These are phyloP conservation scores for Apiosordaria backusii DNA, from an alignment of 495 filamentous ascomycete species.

Conservation along the genomic window DNA sequence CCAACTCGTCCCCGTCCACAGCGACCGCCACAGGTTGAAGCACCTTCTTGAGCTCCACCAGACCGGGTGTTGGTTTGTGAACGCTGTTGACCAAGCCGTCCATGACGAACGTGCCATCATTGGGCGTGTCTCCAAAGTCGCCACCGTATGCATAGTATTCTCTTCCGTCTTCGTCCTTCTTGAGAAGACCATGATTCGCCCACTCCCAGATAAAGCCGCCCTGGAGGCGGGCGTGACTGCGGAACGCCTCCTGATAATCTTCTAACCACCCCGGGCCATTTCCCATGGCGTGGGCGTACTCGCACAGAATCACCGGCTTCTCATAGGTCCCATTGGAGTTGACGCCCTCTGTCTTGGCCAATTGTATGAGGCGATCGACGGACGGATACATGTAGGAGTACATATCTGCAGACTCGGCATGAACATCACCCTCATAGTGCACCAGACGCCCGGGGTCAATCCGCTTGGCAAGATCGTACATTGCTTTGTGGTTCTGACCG, in stretches of 20 bases:
- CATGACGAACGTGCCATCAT: slow-evolving; percentile 63
- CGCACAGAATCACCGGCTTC: slow-evolving; percentile 61
- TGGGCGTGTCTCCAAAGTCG: slow-evolving; percentile 63
- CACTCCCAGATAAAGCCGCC: slow-evolving; percentile 74
- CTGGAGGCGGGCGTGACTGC: slow-evolving; percentile 54
- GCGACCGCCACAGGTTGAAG: slow-evolving; percentile 51
- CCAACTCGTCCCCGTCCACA: slow-evolving; percentile 24
- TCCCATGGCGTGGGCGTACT: slow-evolving; percentile 70
- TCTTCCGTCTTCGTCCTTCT: slow-evolving; percentile 45
- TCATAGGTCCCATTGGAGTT: slow-evolving; percentile 39
- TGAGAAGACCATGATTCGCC: slow-evolving; percentile 65
- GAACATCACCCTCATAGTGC: slow-evolving; percentile 63
- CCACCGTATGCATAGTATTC: slow-evolving; percentile 64
- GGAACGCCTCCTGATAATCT: slow-evolving; percentile 62
- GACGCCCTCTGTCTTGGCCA: slow-evolving; percentile 38
- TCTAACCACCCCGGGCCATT: slow-evolving; percentile 65
- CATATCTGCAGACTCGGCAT: slow-evolving; percentile 60
- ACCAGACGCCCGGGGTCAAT: slow-evolving; percentile 56
- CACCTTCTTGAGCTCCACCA: slow-evolving; percentile 60
- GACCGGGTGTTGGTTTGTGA: slow-evolving; percentile 56
- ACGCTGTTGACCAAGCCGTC: slow-evolving; percentile 59
- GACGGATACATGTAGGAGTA: slow-evolving; percentile 64
- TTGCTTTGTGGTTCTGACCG: slow-evolving; percentile 59
- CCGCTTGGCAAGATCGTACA: slow-evolving; percentile 58
- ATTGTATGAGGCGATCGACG: slow-evolving; percentile 47